Evolutionary conservation across 1,139 yeast species (phyloP).

Genomic region (Diutina sp.): DNA sequence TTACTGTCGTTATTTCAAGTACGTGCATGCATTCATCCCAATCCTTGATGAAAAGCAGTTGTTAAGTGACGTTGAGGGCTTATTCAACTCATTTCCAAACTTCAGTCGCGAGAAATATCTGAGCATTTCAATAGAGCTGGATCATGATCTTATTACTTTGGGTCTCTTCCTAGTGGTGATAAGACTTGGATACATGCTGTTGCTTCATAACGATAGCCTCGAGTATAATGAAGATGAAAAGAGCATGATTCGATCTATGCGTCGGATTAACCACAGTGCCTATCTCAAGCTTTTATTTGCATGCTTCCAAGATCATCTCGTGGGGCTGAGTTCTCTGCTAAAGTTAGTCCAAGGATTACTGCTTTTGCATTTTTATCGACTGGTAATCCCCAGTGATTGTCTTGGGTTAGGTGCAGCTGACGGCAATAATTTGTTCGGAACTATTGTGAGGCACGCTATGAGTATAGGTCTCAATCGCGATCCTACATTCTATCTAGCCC

Average conservation of each 20-base stretch:
- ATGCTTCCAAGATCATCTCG: not conserved
- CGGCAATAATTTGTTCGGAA: slow-evolving; percentile 26
- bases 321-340: slow-evolving; percentile 3
- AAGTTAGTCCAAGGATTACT: slow-evolving; percentile 13
- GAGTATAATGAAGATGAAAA: slow-evolving; percentile 1
- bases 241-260: not conserved
- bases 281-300: not conserved
- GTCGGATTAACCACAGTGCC: not conserved
- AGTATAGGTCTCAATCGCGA: slow-evolving; percentile 33
- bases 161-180: not conserved
- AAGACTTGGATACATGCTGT: not conserved
- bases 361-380: slow-evolving; percentile 22
- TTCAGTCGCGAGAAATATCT: not conserved
- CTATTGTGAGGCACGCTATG: slow-evolving; percentile 25
- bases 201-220: not conserved
- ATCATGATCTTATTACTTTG: not conserved
- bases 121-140: not conserved
- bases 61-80: not conserved
- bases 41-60: not conserved
- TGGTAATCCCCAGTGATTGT: slow-evolving; percentile 29
- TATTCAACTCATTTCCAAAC: not conserved
- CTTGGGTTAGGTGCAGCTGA: slow-evolving; percentile 33
- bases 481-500: slow-evolving; percentile 21
- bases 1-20: slow-evolving; percentile 8
- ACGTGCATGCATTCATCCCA: slow-evolving; percentile 16